Base-by-base conservation (phyloP, 2,329 filamentous ascomycete species). In the Neofusicoccum kwambonambiense region DNA sequence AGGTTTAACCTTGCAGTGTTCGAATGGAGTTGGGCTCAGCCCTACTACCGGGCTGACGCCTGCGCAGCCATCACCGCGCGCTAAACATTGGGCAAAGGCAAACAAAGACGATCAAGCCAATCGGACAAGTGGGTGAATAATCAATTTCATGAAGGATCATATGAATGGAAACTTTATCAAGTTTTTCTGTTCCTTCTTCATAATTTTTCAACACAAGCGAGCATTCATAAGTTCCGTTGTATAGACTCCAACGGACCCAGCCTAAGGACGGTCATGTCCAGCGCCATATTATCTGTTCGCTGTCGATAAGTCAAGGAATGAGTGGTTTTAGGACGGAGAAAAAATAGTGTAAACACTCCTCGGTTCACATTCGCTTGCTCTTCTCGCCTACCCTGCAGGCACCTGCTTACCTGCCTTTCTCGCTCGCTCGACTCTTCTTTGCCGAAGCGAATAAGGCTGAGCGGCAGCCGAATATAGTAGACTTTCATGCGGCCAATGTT, bases 381-480 rank as follows among this genome's bases (percentile, higher is more conserved):
- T 27, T 22, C 52, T 56, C 52, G 52, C 52, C 42, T 56, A 37
- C 19, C 39, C 17, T 6, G 22, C 9, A 39, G 13, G 37, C 37
- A 11, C 11, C 37, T 11, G 37, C 6, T 39, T 15, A 15, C 11
- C 13, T 39, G 37, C 37, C 13, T 39, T 39, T 39, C 13, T 44
- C 41, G 7, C 27, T 31, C 27, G 27, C 27, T 31, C 27, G 27
- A 31, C 27, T 7, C 27, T 31, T 31, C 27, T 31, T 5, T 31
- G 27, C 27, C 41, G 41, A 45, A 60, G 42, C 56, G 41, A 60
- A 5, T 47, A 60, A 58, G 54, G 54, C 54, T 60, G 41, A 47
- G 56, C 44, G 3, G 42, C 12, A 60, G 22, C 56, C 56, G 56
- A 60, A 60, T 60, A 45, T 60, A 45, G 42, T 8, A 60, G 19